These are phyloP conservation scores for Boeremia exigua DNA, from an alignment of 2,329 filamentous ascomycete species.

Conservation along the genomic window DNA sequence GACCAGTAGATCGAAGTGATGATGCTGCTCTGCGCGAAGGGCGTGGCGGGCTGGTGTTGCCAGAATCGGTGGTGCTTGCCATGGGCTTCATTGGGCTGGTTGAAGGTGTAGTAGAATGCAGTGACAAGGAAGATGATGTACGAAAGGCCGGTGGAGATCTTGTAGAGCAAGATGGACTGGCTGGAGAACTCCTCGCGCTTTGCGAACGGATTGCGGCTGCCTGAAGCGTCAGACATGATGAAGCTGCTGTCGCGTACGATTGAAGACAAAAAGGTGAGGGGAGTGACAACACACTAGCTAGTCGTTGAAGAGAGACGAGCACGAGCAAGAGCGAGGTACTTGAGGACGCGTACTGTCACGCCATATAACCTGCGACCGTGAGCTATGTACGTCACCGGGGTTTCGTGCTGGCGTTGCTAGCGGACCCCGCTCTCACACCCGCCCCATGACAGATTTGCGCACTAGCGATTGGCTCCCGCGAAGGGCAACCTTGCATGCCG, in stretches of 20 bases:
- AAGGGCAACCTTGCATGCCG: slow-evolving; percentile 1
- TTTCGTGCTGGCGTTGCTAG: slow-evolving; percentile 1
- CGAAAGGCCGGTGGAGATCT: slow-evolving; percentile 73
- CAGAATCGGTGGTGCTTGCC: slow-evolving; percentile 68
- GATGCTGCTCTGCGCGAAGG: slow-evolving; percentile 74
- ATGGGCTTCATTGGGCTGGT: slow-evolving; percentile 67
- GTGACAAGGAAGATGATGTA: slow-evolving; percentile 77
- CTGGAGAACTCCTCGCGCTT: slow-evolving; percentile 70
- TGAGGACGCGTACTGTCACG: slow-evolving; percentile 7
- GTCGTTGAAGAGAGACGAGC: background rate
- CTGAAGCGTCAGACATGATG: slow-evolving; percentile 10
- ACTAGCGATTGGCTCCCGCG: slow-evolving; percentile 10
- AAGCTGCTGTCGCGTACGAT: background rate
- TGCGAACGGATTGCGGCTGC: slow-evolving; percentile 70
- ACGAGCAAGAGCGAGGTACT: slow-evolving; percentile 3
- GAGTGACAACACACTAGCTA: background rate
- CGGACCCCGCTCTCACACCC: slow-evolving; percentile 15
- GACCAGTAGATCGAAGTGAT: slow-evolving; percentile 78
- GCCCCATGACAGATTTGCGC: slow-evolving; percentile 11
- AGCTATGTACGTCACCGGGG: slow-evolving; percentile 8
- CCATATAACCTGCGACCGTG: slow-evolving; percentile 6
- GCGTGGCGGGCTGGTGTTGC: slow-evolving; percentile 75
- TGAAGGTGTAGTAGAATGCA: slow-evolving; percentile 75
- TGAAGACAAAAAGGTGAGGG: too few species aligned
- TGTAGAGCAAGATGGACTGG: slow-evolving; percentile 72